A percentile compares a stretch with the other conserved stretches of the same genome.
phyloP scores from a whole-genome alignment of 2,329 filamentous ascomycete genomes.

The Neofusicoccum laricinum region DNA sequence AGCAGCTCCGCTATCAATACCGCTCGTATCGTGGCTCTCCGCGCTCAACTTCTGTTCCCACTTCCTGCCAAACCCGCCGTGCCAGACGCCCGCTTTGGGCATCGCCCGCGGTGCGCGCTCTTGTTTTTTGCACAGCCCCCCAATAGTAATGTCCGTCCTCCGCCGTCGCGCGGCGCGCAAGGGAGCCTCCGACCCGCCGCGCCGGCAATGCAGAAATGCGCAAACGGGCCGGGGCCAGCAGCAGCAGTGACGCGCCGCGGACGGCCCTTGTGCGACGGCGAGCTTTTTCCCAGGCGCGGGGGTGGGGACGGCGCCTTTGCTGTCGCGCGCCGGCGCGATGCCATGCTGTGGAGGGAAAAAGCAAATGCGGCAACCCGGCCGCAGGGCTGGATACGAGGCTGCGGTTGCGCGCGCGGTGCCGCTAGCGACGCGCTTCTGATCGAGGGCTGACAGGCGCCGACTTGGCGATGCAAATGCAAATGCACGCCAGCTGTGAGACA shows the following conservation, averaged over 20 bases:
- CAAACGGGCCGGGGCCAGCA: too few relatives aligned
- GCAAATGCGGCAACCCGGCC: not conserved
- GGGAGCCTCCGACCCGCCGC: too few relatives aligned
- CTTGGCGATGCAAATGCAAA: not conserved
- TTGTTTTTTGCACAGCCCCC: too few relatives aligned
- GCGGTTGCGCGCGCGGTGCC: not conserved
- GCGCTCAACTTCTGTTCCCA: not conserved
- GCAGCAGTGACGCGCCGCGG: too few relatives aligned
- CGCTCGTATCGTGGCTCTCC: not conserved
- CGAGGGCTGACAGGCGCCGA: not conserved
- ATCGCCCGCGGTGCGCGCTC: too few relatives aligned
- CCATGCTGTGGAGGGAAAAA: too few relatives aligned
- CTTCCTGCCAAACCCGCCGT: not conserved
- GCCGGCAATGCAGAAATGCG: too few relatives aligned
- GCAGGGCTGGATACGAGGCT: constrained; percentile 10
- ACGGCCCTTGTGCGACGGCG: too few relatives aligned
- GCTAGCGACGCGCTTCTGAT: not conserved
- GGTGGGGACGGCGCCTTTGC: too few relatives aligned
- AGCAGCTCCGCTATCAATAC: not conserved
- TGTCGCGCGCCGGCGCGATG: too few relatives aligned
- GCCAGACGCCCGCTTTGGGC: not conserved
- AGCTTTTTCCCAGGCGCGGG: not conserved
- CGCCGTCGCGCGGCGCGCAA: too few relatives aligned
- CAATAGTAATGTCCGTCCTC: too few relatives aligned
- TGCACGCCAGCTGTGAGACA: not conserved